Conservation (phyloP, 257 asterid species). For the Plantago major region DNA sequence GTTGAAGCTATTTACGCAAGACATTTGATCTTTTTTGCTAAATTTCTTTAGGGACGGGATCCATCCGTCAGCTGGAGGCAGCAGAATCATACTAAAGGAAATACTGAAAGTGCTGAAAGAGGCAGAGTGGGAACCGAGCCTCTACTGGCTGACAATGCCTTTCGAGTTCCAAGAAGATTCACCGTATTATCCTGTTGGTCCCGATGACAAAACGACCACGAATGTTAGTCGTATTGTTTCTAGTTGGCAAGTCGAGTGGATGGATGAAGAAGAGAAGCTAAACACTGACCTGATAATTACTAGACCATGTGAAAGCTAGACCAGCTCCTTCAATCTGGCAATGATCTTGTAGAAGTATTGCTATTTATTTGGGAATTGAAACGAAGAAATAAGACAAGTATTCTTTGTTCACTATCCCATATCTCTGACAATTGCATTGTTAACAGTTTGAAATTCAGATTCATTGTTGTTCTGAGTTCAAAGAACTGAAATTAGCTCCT, state of each 20-base stretch:
- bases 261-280: slow-evolving; percentile 1
- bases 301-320: too few species aligned
- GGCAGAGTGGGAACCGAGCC: slow-evolving; percentile 59
- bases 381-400: too few species aligned
- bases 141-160: slow-evolving; percentile 51
- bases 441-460: too few species aligned
- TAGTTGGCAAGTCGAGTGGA: slow-evolving; percentile 43
- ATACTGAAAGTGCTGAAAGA: slow-evolving; percentile 48
- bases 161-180: slow-evolving; percentile 43
- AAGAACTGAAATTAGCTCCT: too few species aligned
- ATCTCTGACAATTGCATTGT: too few species aligned
- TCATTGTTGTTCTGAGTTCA: too few species aligned
- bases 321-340: too few species aligned
- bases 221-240: slow-evolving; percentile 25
- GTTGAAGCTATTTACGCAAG: not conserved
- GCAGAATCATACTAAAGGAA: slow-evolving; percentile 50
- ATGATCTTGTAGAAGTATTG: too few species aligned
- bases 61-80: slow-evolving; percentile 51
- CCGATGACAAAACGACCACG: slow-evolving; percentile 34
- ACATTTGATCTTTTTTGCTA: not conserved
- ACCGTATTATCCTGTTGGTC: slow-evolving; percentile 30
- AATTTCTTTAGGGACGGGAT: slow-evolving; percentile 50
- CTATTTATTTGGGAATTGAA: too few species aligned
- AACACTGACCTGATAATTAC: too few species aligned
- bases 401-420: too few species aligned